A percentile compares a stretch with the other conserved stretches of the same genome.
Evolutionary conservation across 208 protist species (phyloP).

Genomic region (Trypanosoma lewisi): DNA sequence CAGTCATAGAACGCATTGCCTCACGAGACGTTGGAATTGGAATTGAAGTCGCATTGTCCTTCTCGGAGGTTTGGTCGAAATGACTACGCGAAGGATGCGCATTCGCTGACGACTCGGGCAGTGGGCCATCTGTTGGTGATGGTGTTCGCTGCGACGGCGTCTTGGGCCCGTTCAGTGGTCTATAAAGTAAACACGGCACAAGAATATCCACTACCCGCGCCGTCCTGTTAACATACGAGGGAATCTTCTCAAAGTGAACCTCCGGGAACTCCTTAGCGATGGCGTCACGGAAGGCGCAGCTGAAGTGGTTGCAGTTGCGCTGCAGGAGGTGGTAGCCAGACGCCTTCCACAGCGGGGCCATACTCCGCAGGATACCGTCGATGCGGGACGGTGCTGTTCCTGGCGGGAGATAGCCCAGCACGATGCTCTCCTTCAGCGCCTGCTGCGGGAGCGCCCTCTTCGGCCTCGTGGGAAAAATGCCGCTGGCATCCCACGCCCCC

Average conservation of each 20-base stretch:
- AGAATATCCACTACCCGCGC: constrained; percentile 23
- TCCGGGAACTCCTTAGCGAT: constrained; percentile 21
- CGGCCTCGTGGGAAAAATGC: constrained; percentile 27
- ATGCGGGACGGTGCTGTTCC: constrained; percentile 22
- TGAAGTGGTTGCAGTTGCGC: constrained; percentile 83
- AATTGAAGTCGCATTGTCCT: background rate
- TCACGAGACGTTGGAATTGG: constrained; percentile 21
- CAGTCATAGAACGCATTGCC: constrained; percentile 20
- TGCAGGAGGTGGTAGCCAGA: constrained; percentile 50
- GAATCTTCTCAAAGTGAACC: constrained; percentile 14
- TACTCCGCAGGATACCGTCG: constrained; percentile 23
- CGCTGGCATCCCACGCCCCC: constrained; percentile 26
- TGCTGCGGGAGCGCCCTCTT: constrained; percentile 33
- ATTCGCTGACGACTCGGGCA: background rate
- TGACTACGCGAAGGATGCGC: too few relatives aligned
- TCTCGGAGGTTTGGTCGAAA: background rate
- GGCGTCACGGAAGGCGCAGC: constrained; percentile 28
- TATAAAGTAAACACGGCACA: constrained; percentile 16
- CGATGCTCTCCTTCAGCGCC: constrained; percentile 52
- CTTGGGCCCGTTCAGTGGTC: background rate
- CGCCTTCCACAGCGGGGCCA: constrained; percentile 45
- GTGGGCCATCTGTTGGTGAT: background rate
- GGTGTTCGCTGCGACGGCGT: background rate
- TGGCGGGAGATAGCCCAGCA: constrained; percentile 51
- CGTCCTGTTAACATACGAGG: constrained; percentile 36